Conservation (phyloP, 2,329 filamentous ascomycete species). For the Periconia macrospinosa region DNA sequence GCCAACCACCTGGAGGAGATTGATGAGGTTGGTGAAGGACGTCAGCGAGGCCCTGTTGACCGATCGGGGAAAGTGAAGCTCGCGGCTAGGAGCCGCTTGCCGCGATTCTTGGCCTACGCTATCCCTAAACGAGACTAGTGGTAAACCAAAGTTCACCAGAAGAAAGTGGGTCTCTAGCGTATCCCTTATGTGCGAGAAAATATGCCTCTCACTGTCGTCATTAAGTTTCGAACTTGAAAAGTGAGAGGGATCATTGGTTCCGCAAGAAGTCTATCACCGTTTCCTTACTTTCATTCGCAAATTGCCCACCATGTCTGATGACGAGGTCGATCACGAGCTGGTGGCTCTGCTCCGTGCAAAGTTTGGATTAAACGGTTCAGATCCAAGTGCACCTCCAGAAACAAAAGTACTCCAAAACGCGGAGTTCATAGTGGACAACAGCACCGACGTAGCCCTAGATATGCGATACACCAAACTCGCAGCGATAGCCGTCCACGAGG, state of each 20-base stretch:
- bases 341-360: conserved; percentile 83
- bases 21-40: conserved; percentile 1
- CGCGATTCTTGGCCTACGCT: conserved; percentile 13
- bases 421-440: conserved; percentile 86
- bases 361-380: conserved; percentile 61
- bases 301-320: conserved; percentile 74
- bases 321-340: conserved; percentile 86
- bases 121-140: background rate
- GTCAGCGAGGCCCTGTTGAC: conserved; percentile 2
- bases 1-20: conserved; percentile 1
- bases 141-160: conserved; percentile 2
- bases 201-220: background rate
- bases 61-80: conserved; percentile 3
- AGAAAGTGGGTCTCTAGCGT: too few species aligned
- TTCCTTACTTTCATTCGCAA: background rate
- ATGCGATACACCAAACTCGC: conserved; percentile 81
- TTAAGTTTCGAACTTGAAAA: background rate
- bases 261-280: background rate
- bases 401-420: conserved; percentile 82
- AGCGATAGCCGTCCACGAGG: conserved; percentile 73
- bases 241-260: background rate
- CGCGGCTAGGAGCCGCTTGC: conserved; percentile 23
- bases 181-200: too few species aligned
- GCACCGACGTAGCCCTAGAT: conserved; percentile 88
- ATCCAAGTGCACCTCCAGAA: conserved; percentile 64